Evolutionary conservation across 805 yeast species (phyloP).

Genomic region (Yueomyces sp.): DNA sequence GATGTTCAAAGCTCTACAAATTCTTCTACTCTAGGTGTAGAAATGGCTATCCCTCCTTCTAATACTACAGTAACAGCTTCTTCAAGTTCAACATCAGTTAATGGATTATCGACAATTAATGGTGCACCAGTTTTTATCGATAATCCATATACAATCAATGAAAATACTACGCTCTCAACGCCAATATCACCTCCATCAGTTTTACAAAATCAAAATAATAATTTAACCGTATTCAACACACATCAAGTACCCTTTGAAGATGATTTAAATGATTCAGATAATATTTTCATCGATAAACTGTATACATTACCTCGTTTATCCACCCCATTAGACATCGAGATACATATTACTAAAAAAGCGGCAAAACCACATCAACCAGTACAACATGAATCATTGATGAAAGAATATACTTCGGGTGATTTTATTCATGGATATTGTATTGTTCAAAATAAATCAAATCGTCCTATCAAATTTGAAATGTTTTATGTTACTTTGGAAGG

Average conservation of each 20-base stretch:
- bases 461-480: slow-evolving; percentile 46
- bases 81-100: not conserved
- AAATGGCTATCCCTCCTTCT: not conserved
- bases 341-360: slow-evolving; percentile 38
- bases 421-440: slow-evolving; percentile 44
- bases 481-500: slow-evolving; percentile 41
- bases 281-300: slow-evolving; percentile 37
- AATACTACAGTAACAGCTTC: not conserved
- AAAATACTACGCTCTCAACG: slow-evolving; percentile 1
- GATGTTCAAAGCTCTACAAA: slow-evolving; percentile 6
- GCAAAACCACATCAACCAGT: slow-evolving; percentile 32
- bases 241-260: slow-evolving; percentile 15
- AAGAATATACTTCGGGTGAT: slow-evolving; percentile 59
- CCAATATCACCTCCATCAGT: not conserved
- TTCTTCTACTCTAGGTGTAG: not conserved
- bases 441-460: slow-evolving; percentile 33
- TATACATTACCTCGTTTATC: slow-evolving; percentile 33
- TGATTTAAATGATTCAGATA: slow-evolving; percentile 26
- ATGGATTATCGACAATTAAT: not conserved
- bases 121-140: slow-evolving; percentile 1
- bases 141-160: not conserved
- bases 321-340: slow-evolving; percentile 36
- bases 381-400: slow-evolving; percentile 33
- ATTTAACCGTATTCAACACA: not conserved
- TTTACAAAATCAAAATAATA: not conserved